A percentile compares a stretch with the other conserved stretches of the same genome.
Evolutionary conservation across 2,329 filamentous ascomycete species (phyloP).

Genomic region (Aspergillus eucalypticola): DNA sequence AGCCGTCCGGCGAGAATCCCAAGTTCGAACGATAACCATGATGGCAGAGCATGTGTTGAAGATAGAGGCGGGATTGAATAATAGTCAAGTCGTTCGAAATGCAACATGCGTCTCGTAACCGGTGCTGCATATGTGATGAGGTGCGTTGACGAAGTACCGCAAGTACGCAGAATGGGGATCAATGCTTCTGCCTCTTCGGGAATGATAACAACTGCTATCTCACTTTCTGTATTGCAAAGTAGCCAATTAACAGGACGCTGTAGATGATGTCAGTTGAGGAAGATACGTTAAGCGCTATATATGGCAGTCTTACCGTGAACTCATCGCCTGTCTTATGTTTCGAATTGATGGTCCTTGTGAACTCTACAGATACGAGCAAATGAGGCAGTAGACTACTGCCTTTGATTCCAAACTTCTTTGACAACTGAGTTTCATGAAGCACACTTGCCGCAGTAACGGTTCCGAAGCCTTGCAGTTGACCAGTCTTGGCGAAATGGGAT

Average conservation of each 20-base stretch:
- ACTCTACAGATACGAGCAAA: conserved; percentile 12
- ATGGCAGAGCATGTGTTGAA: conserved; percentile 43
- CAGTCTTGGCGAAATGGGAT: conserved; percentile 15
- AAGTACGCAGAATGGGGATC: conserved; percentile 46
- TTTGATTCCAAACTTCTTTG: conserved; percentile 9
- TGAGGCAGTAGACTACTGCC: background rate
- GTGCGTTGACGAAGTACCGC: conserved; percentile 33
- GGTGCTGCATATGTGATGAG: conserved; percentile 62
- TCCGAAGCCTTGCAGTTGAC: background rate
- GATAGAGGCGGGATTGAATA: conserved; percentile 55
- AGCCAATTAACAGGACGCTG: conserved; percentile 58
- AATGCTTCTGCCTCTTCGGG: conserved; percentile 64
- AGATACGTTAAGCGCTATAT: too few species aligned
- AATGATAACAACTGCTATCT: conserved; percentile 59
- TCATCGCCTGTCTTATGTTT: too few species aligned
- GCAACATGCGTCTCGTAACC: conserved; percentile 60
- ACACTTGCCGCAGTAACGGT: conserved; percentile 7
- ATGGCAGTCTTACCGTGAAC: too few species aligned
- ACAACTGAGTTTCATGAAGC: background rate
- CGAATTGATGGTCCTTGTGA: too few species aligned
- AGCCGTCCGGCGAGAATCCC: conserved; percentile 63
- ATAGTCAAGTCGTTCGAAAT: conserved; percentile 58
- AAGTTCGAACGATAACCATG: conserved; percentile 59
- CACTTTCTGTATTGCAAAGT: conserved; percentile 52
- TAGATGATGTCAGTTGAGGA: background rate